These are phyloP conservation scores for Fusarium pseudograminearum DNA, from an alignment of 2,329 filamentous ascomycete genomes.

Conservation along the genomic window DNA sequence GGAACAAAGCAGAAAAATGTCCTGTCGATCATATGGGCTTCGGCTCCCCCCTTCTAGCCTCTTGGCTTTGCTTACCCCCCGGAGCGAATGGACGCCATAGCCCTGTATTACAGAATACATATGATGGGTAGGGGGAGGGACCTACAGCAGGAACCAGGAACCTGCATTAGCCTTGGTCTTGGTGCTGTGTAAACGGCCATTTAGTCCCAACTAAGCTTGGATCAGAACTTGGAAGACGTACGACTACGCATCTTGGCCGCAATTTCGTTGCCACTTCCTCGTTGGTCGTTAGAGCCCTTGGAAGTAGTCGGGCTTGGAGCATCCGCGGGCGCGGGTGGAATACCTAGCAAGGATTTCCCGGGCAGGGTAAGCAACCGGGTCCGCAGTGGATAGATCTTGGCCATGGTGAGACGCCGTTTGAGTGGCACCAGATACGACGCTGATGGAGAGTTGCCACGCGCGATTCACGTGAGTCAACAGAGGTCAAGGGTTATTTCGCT, in stretches of 20 bases:
- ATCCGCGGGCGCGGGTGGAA: background rate
- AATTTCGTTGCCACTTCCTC: conserved; percentile 7
- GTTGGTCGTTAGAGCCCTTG: conserved; percentile 4
- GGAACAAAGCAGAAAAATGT: conserved; percentile 1
- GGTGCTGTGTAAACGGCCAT: conserved; percentile 1
- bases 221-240: conserved; percentile 2
- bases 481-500: background rate
- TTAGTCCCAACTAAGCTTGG: background rate
- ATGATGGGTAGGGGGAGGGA: background rate
- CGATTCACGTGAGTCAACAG: conserved; percentile 10
- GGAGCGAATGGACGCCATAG: background rate
- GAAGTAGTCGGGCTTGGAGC: background rate
- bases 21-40: conserved; percentile 29
- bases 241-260: background rate
- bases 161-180: conserved; percentile 24
- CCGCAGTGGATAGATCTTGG: conserved; percentile 17
- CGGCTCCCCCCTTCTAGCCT: background rate
- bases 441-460: background rate
- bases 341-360: background rate
- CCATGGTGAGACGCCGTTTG: background rate
- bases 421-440: background rate
- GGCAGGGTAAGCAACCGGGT: background rate
- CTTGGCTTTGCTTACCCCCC: background rate
- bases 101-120: background rate
- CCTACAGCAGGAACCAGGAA: conserved; percentile 1